A percentile compares a stretch with the other conserved stretches of the same genome.
phyloP scores from a whole-genome alignment of 169 alveolate genomes.

The Eimeria necatrix region DNA sequence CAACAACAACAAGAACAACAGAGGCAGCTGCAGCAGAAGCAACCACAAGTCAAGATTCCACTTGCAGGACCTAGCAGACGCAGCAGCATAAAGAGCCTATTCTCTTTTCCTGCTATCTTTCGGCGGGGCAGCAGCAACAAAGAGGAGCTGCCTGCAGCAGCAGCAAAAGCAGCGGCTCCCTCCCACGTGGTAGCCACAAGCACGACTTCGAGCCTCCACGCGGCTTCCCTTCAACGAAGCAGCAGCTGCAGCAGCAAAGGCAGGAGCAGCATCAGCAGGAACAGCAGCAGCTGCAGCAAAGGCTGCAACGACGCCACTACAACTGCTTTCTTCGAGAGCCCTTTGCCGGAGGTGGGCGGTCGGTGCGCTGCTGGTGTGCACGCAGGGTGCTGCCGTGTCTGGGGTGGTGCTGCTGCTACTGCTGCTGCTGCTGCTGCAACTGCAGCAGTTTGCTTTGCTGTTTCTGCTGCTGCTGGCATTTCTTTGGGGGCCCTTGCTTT shows the following conservation, averaged over 20 bases:
- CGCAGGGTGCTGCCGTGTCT: too few relatives aligned
- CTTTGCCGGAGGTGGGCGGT: background rate
- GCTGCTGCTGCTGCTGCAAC: background rate
- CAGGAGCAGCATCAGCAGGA: conserved; percentile 3
- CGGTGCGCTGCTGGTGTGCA: background rate
- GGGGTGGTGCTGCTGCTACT: background rate
- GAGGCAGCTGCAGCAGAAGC: background rate
- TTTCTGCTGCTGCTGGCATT: background rate
- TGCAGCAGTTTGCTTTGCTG: background rate
- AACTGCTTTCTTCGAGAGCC: background rate
- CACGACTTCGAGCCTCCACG: background rate
- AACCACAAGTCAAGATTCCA: background rate
- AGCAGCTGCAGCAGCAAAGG: conserved; percentile 17
- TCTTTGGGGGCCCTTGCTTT: background rate
- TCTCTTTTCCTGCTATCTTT: background rate
- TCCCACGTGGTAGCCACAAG: too few relatives aligned
- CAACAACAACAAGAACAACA: background rate
- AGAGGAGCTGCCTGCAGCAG: conserved; percentile 23
- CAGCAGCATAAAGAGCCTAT: background rate
- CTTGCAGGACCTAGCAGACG: background rate
- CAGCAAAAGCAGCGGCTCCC: background rate
- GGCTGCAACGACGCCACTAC: background rate
- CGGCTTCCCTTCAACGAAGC: background rate
- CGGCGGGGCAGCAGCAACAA: background rate
- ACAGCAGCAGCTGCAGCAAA: conserved; percentile 37